Base-by-base conservation (phyloP, 495 filamentous ascomycete genomes). In the Terfezia claveryi region DNA sequence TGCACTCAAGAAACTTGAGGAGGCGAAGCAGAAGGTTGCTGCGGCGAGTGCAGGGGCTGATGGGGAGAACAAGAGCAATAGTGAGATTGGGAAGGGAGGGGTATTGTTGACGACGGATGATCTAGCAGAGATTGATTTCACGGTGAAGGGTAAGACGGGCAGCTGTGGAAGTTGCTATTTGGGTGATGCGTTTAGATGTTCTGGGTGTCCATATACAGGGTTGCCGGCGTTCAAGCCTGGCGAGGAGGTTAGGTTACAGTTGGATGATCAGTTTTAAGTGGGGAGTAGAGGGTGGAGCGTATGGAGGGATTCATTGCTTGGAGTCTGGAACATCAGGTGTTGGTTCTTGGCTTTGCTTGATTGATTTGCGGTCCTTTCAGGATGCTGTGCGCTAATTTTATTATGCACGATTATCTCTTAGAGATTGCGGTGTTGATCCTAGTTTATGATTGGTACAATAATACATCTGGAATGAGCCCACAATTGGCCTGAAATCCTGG, bases 201-300 rank as follows among this genome's bases (percentile, higher is more conserved):
- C 75, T 55, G 83, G 85, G 2, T 95, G 91, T 66, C 89, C 89
- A 0, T 96, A 94, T 68, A 79, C 92, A 58, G 92, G 91, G 9
- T 71, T 96, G 54, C 91, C 92, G 2, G 81, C 91, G 8, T 98
- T 98, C 71, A 94, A 94, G 74, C 85, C 85, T 4, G 92, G 91
- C 4, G 87, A 98, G 72, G 86, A 95, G 69, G 85, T 96, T 38
- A 73, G 78, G 66, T 72, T 98, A 36, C 57, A 91, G 58, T 88
- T 92, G 64, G 78, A 83, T 57, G 79, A 85, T 12, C 92, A 96
- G 72, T 69, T 98, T 52, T 98, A 66, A 73, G 16, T 32, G 2
- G 27, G 7, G 7, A 2, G 27, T 4, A 4, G 27, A 32, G 27
- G 7, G 4, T 32, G 4, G 7, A 7, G 27, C 27, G 20, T 32